Evolutionary conservation across 192 early-diverging fungal genomes (phyloP), one percentile per base, ranked within the genome.

Genomic region (Coemansia sp.): DNA sequence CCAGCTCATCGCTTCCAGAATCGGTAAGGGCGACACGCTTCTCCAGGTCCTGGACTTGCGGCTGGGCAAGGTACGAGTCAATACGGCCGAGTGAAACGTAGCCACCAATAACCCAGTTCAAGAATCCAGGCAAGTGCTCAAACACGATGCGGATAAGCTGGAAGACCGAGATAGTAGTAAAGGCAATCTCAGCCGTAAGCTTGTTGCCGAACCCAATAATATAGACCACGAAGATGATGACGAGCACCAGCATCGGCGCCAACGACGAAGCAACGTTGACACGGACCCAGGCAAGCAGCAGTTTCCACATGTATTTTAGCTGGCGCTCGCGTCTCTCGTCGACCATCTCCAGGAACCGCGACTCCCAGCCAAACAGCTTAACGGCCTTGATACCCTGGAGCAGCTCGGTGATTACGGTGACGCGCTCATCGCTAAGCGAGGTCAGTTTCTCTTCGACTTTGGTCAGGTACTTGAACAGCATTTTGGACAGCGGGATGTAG

Each of bases 291-390:
- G 80, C 71, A 19, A 84, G 23, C 42, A 88, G 78, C 9, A 85
- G 76, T 25, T 74, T 69, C 46, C 82, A 77, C 62, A 90, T 77
- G 25, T 80, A 78, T 44, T 68, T 74, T 19, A 93, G 72, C 77
- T 94, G 91, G n/a, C 74, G 76, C 58, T 88, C 87, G 63, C 91
- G 87, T 11, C 85, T 73, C 36, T 79, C 82, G 21, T 86, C 84
- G 14, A 96, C 80, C 50, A 88, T 86, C 23, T 85, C 80, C 48
- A 87, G 63, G 67, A 98, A 94, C 62, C 85, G 84, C 19, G 82
- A 62, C 76, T 93, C 92, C 93, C 93, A 94, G 25, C 89, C 91
- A 76, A 93, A 92, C 70, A 97, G 89, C 72, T 98, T 98, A 59
- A 98, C 88, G 25, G 97, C 90, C 44, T 93, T 87, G 53, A 98